These are phyloP conservation scores for Umbilicus rupestris DNA, from an alignment of 164 flowering plant species.

Conservation along the genomic window DNA sequence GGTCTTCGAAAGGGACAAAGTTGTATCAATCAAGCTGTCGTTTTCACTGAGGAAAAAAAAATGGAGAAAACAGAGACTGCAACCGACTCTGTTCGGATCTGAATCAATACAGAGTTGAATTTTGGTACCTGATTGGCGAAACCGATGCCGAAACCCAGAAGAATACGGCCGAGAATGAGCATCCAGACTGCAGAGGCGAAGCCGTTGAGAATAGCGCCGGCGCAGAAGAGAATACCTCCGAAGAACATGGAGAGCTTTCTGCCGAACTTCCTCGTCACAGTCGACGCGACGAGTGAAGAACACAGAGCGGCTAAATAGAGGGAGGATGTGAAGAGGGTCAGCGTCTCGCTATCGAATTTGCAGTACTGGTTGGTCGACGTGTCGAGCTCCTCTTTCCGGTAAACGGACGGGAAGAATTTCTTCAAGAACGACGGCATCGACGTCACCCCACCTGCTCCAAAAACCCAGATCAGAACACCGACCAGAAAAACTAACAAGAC, in stretches of 20 bases:
- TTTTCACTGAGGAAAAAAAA: background rate
- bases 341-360: slow-evolving; percentile 39
- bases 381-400: slow-evolving; percentile 24
- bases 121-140: slow-evolving; percentile 71
- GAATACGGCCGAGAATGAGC: slow-evolving; percentile 60
- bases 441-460: slow-evolving; percentile 53
- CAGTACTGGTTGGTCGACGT: slow-evolving; percentile 51
- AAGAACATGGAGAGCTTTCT: slow-evolving; percentile 48
- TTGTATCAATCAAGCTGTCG: background rate
- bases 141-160: slow-evolving; percentile 66
- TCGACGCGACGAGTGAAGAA: slow-evolving; percentile 43
- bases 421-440: slow-evolving; percentile 45
- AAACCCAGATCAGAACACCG: background rate
- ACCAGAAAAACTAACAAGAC: background rate
- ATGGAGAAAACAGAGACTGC: no score
- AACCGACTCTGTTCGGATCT: background rate
- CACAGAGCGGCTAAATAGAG: slow-evolving; percentile 54
- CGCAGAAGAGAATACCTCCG: slow-evolving; percentile 47
- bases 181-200: slow-evolving; percentile 40
- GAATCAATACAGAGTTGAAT: background rate
- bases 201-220: slow-evolving; percentile 58
- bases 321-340: slow-evolving; percentile 63
- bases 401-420: slow-evolving; percentile 54
- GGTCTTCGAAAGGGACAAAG: background rate
- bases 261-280: slow-evolving; percentile 44